Base-by-base conservation (phyloP, 2,329 filamentous ascomycete genomes). In the Hypoxylon sp. region DNA sequence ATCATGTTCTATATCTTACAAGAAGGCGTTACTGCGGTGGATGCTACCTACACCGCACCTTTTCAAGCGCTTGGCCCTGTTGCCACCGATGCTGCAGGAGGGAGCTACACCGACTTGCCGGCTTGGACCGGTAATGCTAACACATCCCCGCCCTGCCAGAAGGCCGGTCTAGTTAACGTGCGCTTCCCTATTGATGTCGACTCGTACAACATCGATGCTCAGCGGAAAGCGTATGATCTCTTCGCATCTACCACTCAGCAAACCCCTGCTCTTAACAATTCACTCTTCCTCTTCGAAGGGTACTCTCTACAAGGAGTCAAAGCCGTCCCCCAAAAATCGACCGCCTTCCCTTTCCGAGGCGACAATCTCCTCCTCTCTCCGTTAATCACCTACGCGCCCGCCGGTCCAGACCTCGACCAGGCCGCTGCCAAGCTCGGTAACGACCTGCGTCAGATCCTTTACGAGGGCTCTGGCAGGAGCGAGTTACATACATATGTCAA, bases 141-240 rank as follows among this genome's bases (percentile, higher is more conserved):
- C 18, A 49, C 38, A 26, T 50, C 38, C 0, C 42, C 59, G 14
- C 54, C 67, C 5, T 72, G 71, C 16, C 62, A 69, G 12, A 64
- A 72, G 11, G 5, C 36, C 1, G 69, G 66, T 7, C 44, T 70
- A 0, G 68, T 52, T 14, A 71, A 71, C 18, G 59, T 50, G 1
- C 66, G 68, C 16, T 72, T 71, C 53, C 69, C 71, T 11, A 65
- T 72, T 20, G 62, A 72, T n/a, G 16, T 75, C 7, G 57, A 68
- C 33, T 28, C 33, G 0, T 78, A 78, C 60, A 76, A 83, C 38
- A 50, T 76, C 26, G 54, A 73, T 0, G 78, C 80, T 0, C 76
- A 79, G 58, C 74, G 72, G 45, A 69, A 72, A 20, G 78, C 76
- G 2, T 83, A 78, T 52, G 75, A 80, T 2, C 52, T 78, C 4